Conservation (phyloP, 2,329 filamentous ascomycete species). For the Colletotrichum tropicale region DNA sequence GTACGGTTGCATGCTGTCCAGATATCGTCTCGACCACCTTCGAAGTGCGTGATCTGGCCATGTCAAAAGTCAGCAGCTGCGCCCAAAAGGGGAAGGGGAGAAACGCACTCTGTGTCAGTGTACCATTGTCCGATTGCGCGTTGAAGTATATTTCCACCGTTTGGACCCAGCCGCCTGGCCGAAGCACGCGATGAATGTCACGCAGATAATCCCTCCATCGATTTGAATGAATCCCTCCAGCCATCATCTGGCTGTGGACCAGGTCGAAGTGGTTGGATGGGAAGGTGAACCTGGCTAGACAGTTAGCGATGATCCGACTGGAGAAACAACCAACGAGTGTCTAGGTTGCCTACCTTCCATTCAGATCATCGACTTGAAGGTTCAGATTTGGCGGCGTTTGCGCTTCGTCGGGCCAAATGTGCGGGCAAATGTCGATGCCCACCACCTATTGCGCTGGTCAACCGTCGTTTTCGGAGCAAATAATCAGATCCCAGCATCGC, state of each 20-base stretch:
- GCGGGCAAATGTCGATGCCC: conserved; percentile 74
- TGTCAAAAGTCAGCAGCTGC: conserved; percentile 15
- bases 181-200: conserved; percentile 76
- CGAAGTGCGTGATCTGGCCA: conserved; percentile 64
- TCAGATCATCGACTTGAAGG: conserved; percentile 75
- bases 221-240: conserved; percentile 71
- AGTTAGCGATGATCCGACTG: background rate
- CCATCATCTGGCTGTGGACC: conserved; percentile 77
- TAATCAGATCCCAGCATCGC: background rate
- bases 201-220: conserved; percentile 79
- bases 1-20: conserved; percentile 62
- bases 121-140: conserved; percentile 84
- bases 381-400: conserved; percentile 67
- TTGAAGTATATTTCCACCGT: conserved; percentile 89
- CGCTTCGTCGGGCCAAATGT: conserved; percentile 67
- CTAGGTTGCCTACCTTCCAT: conserved; percentile 52
- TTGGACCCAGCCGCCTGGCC: conserved; percentile 83
- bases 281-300: conserved; percentile 66
- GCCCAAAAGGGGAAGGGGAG: background rate
- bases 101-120: conserved; percentile 64
- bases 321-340: background rate
- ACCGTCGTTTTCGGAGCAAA: background rate
- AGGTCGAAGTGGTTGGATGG: conserved; percentile 77
- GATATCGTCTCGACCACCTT: conserved; percentile 70
- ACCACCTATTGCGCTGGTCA: conserved; percentile 58